These are phyloP conservation scores for Pythium dissotocum DNA, from an alignment of 352 stramenopile genomes.

Conservation along the genomic window DNA sequence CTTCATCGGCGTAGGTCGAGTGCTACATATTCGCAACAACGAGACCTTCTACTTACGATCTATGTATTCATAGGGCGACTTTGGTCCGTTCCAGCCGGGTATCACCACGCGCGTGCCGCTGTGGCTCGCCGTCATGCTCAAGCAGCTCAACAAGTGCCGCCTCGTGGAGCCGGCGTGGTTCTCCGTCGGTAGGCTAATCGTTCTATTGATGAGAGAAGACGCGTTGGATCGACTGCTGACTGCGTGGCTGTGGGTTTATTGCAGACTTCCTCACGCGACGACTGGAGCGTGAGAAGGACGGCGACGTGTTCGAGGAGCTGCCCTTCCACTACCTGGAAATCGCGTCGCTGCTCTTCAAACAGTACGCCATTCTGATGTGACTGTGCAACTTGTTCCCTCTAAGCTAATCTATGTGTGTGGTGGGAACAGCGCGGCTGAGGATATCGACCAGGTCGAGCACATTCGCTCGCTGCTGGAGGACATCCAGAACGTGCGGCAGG, in stretches of 20 bases:
- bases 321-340: conserved; percentile 90
- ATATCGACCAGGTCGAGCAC: conserved; percentile 84
- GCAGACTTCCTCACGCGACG: conserved; percentile 58
- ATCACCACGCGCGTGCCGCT: conserved; percentile 83
- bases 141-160: conserved; percentile 87
- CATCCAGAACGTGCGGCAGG: conserved; percentile 86
- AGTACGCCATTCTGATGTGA: conserved; percentile 38
- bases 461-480: conserved; percentile 84
- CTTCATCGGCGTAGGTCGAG: conserved; percentile 60
- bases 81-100: conserved; percentile 86
- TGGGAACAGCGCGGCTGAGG: conserved; percentile 59
- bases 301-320: conserved; percentile 75
- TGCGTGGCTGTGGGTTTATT: conserved; percentile 16
- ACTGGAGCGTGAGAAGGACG: conserved; percentile 72
- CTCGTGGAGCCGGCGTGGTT: conserved; percentile 84
- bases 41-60: background rate
- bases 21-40: background rate
- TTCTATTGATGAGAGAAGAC: too few relatives aligned
- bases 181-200: conserved; percentile 48
- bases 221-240: background rate
- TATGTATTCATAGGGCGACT: conserved; percentile 53
- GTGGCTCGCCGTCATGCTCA: conserved; percentile 90
- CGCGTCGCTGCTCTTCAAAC: conserved; percentile 78
- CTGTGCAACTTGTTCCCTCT: too few relatives aligned
- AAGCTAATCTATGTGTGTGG: too few relatives aligned